These are phyloP conservation scores for Phytopythium litorale DNA, from an alignment of 352 stramenopile genomes.

Conservation along the genomic window DNA sequence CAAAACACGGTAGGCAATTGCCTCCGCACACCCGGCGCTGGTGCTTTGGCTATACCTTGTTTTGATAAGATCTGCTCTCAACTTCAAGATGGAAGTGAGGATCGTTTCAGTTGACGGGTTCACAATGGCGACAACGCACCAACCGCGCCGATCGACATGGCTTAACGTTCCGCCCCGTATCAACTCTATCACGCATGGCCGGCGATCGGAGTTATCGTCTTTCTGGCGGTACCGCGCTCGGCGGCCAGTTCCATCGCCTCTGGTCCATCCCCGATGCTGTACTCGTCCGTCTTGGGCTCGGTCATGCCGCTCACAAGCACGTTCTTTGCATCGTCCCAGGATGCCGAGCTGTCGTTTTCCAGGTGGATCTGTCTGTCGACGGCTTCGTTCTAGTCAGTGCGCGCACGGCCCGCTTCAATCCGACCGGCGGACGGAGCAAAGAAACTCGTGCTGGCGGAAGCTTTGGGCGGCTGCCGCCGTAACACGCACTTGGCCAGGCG, in stretches of 20 bases:
- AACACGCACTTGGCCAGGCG: background rate
- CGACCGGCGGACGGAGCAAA: background rate
- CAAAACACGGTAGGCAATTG: background rate
- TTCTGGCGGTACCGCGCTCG: background rate
- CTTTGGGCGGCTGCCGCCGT: no score
- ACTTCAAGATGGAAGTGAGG: background rate
- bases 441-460: background rate
- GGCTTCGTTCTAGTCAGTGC: background rate
- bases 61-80: background rate
- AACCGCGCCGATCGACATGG: background rate
- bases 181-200: background rate
- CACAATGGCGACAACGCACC: background rate
- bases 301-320: background rate
- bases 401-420: background rate
- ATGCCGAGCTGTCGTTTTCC: background rate
- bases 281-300: no score
- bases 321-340: background rate
- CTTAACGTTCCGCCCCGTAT: background rate
- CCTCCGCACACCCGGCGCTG: no score
- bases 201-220: background rate
- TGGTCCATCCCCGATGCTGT: background rate
- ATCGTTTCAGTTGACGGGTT: conserved; percentile 1
- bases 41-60: background rate
- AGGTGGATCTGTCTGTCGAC: no score
- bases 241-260: background rate